Conservation (phyloP, 2,329 filamentous ascomycete species). For the Leptoxyphium fumago region DNA sequence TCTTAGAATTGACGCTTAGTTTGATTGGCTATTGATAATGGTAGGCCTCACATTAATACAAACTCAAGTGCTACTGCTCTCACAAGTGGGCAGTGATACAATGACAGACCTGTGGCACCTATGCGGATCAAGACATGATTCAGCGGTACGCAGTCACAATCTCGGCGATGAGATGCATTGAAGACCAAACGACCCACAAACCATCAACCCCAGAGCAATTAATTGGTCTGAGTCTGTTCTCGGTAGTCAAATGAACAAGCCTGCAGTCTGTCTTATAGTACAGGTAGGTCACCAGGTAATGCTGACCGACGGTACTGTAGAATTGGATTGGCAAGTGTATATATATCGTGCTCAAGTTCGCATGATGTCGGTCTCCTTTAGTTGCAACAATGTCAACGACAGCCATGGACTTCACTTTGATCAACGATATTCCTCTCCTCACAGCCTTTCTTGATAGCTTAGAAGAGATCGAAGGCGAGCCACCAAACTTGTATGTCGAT, state of each 20-base stretch:
- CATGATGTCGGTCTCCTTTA: neutral
- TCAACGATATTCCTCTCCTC: neutral
- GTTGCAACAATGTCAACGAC: neutral
- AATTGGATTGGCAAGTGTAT: neutral
- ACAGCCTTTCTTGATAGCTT: neutral
- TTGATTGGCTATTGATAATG: neutral
- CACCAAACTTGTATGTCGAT: slow-evolving; percentile 30
- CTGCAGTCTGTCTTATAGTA: too few species aligned
- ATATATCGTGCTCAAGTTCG: neutral
- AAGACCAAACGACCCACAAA: neutral
- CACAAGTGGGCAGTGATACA: neutral
- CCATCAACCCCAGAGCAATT: neutral
- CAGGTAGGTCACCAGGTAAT: too few species aligned
- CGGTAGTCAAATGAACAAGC: too few species aligned
- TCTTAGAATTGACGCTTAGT: neutral
- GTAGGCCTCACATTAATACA: neutral
- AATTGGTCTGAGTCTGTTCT: neutral
- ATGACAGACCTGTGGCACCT: neutral
- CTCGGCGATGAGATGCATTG: neutral
- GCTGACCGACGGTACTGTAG: too few species aligned
- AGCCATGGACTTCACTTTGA: neutral
- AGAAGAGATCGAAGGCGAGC: neutral
- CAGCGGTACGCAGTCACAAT: neutral
- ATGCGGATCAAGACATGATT: neutral
- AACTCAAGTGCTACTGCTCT: neutral